A percentile compares a stretch with the other conserved stretches of the same genome.
These are phyloP conservation scores for Oenanthe sinensis DNA, from an alignment of 129 eudicot species.

Conservation along the genomic window DNA sequence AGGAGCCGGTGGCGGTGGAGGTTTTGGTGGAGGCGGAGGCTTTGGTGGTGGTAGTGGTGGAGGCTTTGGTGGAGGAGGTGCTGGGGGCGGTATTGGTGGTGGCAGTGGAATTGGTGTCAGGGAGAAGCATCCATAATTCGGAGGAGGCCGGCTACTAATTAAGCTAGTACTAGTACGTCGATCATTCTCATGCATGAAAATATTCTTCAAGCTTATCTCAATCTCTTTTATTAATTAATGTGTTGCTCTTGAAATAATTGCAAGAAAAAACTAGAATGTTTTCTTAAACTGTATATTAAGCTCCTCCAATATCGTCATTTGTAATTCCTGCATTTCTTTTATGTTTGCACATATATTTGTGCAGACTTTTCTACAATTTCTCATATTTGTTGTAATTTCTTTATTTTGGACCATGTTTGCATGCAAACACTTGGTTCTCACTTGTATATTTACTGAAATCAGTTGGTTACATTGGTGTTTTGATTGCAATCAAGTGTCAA, in stretches of 20 bases:
- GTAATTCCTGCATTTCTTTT: not conserved
- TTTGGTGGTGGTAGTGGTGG: constrained; percentile 16
- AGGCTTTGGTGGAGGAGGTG: constrained; percentile 14
- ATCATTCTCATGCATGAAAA: not conserved
- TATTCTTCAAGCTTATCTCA: not conserved
- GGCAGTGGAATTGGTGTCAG: constrained; percentile 21
- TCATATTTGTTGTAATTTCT: too few species aligned
- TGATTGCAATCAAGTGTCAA: not conserved
- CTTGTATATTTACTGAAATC: too few species aligned
- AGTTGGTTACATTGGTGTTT: too few species aligned
- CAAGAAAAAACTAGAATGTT: not conserved
- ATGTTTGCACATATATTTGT: not conserved
- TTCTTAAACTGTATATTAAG: too few species aligned
- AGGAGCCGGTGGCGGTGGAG: constrained; percentile 13
- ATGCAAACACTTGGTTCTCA: too few species aligned
- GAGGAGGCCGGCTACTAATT: not conserved
- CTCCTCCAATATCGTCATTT: not conserved
- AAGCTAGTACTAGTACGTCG: too few species aligned
- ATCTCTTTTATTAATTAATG: not conserved
- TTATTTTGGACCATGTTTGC: too few species aligned
- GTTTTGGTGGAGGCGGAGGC: constrained; percentile 22
- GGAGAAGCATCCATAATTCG: not conserved
- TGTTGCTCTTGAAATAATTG: not conserved
- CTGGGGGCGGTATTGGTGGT: constrained; percentile 24
- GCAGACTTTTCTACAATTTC: not conserved